A percentile compares a stretch with the other conserved stretches of the same genome.
These are phyloP conservation scores for Pholiota adiposa DNA, from an alignment of 1,284 basidiomycete genomes.

Conservation along the genomic window DNA sequence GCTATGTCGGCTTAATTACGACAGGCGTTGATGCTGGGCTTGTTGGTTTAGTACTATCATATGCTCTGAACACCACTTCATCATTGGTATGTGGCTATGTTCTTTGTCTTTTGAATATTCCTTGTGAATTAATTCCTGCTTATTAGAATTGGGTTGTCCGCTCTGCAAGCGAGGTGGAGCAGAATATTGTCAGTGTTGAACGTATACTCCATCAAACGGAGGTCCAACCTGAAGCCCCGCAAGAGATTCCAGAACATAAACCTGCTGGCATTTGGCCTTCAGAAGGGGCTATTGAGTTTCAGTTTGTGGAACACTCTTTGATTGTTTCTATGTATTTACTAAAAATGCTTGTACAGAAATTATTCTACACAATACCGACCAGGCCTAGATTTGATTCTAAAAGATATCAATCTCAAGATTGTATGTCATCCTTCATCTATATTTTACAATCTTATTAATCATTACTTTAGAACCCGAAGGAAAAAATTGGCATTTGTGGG, in stretches of 20 bases:
- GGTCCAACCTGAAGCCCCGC: slow-evolving; percentile 79
- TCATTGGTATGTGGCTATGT: slow-evolving; percentile 55
- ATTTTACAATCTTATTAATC: neutral
- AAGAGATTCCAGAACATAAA: slow-evolving; percentile 67
- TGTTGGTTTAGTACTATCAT: slow-evolving; percentile 90
- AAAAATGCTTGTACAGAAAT: slow-evolving; percentile 40
- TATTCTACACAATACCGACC: slow-evolving; percentile 87
- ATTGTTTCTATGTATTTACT: neutral
- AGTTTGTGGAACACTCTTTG: slow-evolving; percentile 40
- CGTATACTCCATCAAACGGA: slow-evolving; percentile 76
- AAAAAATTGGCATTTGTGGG: slow-evolving; percentile 88
- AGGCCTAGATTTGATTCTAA: slow-evolving; percentile 80
- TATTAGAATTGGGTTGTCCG: slow-evolving; percentile 91
- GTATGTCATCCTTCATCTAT: slow-evolving; percentile 47
- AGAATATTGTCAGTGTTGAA: slow-evolving; percentile 91
- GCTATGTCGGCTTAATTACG: slow-evolving; percentile 71
- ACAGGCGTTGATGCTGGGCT: slow-evolving; percentile 86
- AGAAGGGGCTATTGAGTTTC: slow-evolving; percentile 78
- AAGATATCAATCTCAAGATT: slow-evolving; percentile 71
- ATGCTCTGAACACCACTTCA: slow-evolving; percentile 82
- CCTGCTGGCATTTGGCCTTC: slow-evolving; percentile 76
- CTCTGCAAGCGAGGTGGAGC: slow-evolving; percentile 89
- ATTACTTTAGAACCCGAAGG: slow-evolving; percentile 60
- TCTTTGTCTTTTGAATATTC: neutral
- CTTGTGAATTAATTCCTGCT: slow-evolving; percentile 1